Base-by-base conservation (phyloP, 768 basidiomycete genomes). In the Russula olivacea region DNA sequence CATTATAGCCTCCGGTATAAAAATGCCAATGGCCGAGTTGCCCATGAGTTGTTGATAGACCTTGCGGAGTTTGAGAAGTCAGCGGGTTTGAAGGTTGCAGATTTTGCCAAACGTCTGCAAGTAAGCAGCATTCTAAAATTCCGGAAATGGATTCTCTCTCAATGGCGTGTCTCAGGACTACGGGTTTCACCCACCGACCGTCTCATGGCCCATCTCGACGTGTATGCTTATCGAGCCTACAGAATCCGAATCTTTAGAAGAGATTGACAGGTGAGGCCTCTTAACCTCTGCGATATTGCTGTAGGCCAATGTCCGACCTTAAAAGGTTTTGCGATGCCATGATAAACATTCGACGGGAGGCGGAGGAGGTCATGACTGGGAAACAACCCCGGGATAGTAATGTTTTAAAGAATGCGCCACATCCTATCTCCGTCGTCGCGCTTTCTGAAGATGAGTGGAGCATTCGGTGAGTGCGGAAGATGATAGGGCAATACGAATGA, bases 171-270 rank as follows among this genome's bases (percentile, higher is more conserved):
- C 43, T 17, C 68, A 91, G 85, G 91, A 93, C 72, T 94, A 88
- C 69, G 92, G 93, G 61, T 91, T 97, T 81, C 93, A 97, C 72
- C 94, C 93, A 47, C 97, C 97, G 2, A 99, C 97, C 5, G 96
- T 93, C 74, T 94, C 94, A 7, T 98, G 97, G 97, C 97, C 97
- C 7, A 94, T 91, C 66, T 87, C 92, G 21, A 97, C 96, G 1
- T 95, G 91, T 71, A 97, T 97, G 92, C 81, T 97, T 57, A 97
- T 98, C 66, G 96, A 98, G 75, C 96, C 96, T 7, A 98, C 96
- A 2, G 96, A 98, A 74, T 95, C 92, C 0, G 96, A 98, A 76
- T 85, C 91, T 0, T 80, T 97, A 32, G 89, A 94, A 64, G 96
- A 98, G 73, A 83, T 98, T 57, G 93, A 98, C 71, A 83, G 88